phyloP scores from a whole-genome alignment of 2,329 filamentous ascomycete species.

The Orbilia blumenaviensis region DNA sequence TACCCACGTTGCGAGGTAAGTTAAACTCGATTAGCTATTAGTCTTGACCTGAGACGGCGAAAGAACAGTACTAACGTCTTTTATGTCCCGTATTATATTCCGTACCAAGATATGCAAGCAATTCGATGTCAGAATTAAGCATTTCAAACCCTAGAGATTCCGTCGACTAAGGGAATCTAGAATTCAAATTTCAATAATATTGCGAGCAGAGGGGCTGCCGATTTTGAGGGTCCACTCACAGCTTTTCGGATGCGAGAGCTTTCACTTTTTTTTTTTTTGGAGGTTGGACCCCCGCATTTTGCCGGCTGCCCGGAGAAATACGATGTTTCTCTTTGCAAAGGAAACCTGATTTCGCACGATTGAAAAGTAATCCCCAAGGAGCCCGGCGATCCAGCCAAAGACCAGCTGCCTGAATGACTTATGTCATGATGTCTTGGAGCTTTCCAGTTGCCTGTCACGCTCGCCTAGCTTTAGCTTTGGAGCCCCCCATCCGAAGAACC shows the following conservation, averaged over 20 bases:
- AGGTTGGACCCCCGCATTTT: slow-evolving; percentile 52
- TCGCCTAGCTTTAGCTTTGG: slow-evolving; percentile 40
- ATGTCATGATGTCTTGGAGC: slow-evolving; percentile 40
- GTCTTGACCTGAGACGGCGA: slow-evolving; percentile 32
- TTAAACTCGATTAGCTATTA: slow-evolving; percentile 27
- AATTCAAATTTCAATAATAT: slow-evolving; percentile 25
- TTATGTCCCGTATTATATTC: slow-evolving; percentile 20
- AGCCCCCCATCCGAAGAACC: slow-evolving; percentile 13
- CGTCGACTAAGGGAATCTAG: slow-evolving; percentile 28
- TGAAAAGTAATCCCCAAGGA: slow-evolving; percentile 16
- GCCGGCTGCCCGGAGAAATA: slow-evolving; percentile 41
- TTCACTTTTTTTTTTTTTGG: slow-evolving; percentile 3
- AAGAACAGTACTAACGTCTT: slow-evolving; percentile 19
- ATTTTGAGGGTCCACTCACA: slow-evolving; percentile 19
- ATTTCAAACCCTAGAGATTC: slow-evolving; percentile 27
- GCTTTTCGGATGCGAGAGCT: neutral
- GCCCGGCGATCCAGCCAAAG: slow-evolving; percentile 19
- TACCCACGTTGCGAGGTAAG: slow-evolving; percentile 34
- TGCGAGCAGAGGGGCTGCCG: slow-evolving; percentile 10
- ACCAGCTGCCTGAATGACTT: slow-evolving; percentile 44
- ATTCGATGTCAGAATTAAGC: slow-evolving; percentile 40
- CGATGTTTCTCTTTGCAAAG: slow-evolving; percentile 23
- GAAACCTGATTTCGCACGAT: slow-evolving; percentile 50
- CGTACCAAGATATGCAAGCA: slow-evolving; percentile 27
- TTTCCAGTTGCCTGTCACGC: slow-evolving; percentile 42